Conservation (phyloP, 2,329 filamentous ascomycete genomes). For the Sporothrix euskadiensis region DNA sequence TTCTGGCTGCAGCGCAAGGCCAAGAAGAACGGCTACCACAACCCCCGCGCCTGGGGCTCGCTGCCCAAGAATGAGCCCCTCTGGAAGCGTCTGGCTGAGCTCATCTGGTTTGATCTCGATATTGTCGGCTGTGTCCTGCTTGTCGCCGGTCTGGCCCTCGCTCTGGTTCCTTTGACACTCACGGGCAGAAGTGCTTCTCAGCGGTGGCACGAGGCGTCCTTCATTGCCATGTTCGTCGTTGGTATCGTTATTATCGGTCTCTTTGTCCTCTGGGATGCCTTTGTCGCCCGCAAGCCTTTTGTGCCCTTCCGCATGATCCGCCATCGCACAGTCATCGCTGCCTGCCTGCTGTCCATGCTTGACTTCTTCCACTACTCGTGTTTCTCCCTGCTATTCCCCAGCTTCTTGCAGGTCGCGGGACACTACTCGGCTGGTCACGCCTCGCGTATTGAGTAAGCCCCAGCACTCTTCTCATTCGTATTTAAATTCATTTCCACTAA, state of each 20-base stretch:
- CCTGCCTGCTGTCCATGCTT: slow-evolving; percentile 42
- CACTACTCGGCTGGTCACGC: slow-evolving; percentile 58
- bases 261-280: slow-evolving; percentile 38
- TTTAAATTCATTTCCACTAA: background rate
- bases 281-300: slow-evolving; percentile 43
- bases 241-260: slow-evolving; percentile 21
- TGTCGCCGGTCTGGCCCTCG: background rate
- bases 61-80: slow-evolving; percentile 1
- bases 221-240: slow-evolving; percentile 43
- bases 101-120: slow-evolving; percentile 41
- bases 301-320: slow-evolving; percentile 43
- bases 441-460: slow-evolving; percentile 50
- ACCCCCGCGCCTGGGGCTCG: slow-evolving; percentile 13
- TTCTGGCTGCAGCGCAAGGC: slow-evolving; percentile 23
- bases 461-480: background rate
- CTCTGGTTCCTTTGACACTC: slow-evolving; percentile 37
- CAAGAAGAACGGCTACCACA: slow-evolving; percentile 23
- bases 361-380: slow-evolving; percentile 42
- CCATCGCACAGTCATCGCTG: slow-evolving; percentile 44
- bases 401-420: slow-evolving; percentile 51
- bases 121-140: slow-evolving; percentile 39
- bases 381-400: slow-evolving; percentile 44
- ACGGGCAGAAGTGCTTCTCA: slow-evolving; percentile 41
- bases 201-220: slow-evolving; percentile 39
- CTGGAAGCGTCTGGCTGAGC: slow-evolving; percentile 34